A percentile compares a stretch with the other conserved stretches of the same genome.
Evolutionary conservation across 164 flowering plant genomes (phyloP).

Genomic region (Nelumbo lutea): DNA sequence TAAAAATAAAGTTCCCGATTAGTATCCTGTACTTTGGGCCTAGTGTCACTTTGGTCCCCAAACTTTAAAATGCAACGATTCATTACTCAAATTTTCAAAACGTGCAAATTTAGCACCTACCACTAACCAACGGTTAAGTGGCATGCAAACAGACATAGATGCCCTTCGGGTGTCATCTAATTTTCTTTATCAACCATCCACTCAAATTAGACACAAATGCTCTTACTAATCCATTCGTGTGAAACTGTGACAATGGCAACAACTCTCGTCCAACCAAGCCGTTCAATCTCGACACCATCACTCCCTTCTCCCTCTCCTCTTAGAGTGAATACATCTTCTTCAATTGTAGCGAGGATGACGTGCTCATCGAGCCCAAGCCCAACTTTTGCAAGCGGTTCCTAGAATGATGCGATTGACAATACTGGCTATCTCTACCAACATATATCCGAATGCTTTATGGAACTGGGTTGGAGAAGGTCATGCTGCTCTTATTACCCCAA

Average conservation of each 20-base stretch:
- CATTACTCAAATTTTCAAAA: too few relatives aligned
- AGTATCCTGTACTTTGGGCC: too few relatives aligned
- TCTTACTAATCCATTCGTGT: constrained; percentile 76
- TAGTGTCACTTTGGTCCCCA: too few relatives aligned
- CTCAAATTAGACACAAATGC: too few relatives aligned
- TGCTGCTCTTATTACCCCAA: constrained; percentile 91
- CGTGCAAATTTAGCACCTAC: too few relatives aligned
- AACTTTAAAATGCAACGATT: too few relatives aligned
- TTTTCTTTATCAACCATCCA: too few relatives aligned
- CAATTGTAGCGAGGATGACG: constrained; percentile 63
- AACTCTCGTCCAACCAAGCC: constrained; percentile 63
- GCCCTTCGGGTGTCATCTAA: too few relatives aligned
- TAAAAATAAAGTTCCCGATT: too few relatives aligned
- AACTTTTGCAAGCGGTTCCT: constrained; percentile 72
- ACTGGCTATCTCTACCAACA: constrained; percentile 81
- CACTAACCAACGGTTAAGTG: too few relatives aligned
- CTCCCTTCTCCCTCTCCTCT: constrained; percentile 59
- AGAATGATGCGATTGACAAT: constrained; percentile 74
- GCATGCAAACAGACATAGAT: too few relatives aligned
- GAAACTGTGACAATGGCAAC: constrained; percentile 66
- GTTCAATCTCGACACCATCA: constrained; percentile 83
- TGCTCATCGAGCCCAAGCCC: constrained; percentile 66
- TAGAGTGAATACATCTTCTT: constrained; percentile 83
- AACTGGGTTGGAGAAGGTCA: constrained; percentile 27
- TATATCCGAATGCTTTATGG: constrained; percentile 57